Evolutionary conservation across 805 yeast genomes (phyloP), one percentile per base, ranked within the genome.

Genomic region (Cyberlindnera sargentensis): DNA sequence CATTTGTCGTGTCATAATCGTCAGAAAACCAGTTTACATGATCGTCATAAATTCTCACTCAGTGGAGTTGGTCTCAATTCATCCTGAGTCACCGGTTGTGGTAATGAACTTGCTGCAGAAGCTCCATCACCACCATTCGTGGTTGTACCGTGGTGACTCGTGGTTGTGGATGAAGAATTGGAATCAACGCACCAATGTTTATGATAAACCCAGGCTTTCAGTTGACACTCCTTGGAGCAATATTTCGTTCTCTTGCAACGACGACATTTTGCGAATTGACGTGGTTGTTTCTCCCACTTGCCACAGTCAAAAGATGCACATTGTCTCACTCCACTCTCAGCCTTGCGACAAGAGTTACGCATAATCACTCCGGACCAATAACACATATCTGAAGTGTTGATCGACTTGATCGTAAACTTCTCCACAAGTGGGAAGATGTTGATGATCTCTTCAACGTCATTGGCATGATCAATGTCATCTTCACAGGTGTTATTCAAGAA

Each of bases 281-380:
- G 75, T 6, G 96, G 96, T 48, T 67, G 80, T 38, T 75, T 77
- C 63, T 91, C 99, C 98, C 98, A 91, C 58, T 75, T 81, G 8
- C 97, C 97, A 66, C 99, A 91, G 27, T 80, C 84, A 53, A 89
- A 84, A 60, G 82, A 83, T 1, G 97, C 96, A 64, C 99, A 91
- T 65, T 93, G 98, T 42, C 98, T 74, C 29, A 91, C 84, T 2
- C 97, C 96, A 36, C 73, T 62, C 58, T 90, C 97, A 61, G 91
- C 93, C 56, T 90, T 81, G 45, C 97, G 76, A 60, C 96, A 91
- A 1, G 96, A 89, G 62, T 93, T 93, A 43, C 98, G 73, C 90
- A 93, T 93, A 34, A 90, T 88, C n/a, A 91, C 95, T 4, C 96
- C 93, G 3, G 97, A 87, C 99, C 99, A 91, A 63, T 90, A 89